Evolutionary conservation across 163 green algal genomes (phyloP).

Genomic region (Prototheca wickerhamii): DNA sequence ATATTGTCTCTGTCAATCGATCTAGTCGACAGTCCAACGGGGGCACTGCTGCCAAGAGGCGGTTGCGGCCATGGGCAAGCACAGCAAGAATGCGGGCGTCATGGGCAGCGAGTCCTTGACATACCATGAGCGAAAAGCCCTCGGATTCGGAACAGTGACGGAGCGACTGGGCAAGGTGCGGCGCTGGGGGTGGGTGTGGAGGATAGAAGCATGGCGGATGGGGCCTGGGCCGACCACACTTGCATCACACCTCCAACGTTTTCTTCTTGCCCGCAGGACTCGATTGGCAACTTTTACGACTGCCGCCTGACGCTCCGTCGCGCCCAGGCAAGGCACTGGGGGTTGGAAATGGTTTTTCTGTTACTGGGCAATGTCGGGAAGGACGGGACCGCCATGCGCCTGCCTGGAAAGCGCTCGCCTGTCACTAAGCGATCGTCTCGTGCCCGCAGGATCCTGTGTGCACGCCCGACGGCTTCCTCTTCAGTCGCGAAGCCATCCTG

Average conservation of each 20-base stretch:
- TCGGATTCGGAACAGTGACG: slow-evolving; percentile 81
- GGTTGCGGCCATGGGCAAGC: slow-evolving; percentile 35
- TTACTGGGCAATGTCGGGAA: too few relatives aligned
- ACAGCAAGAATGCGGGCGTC: slow-evolving; percentile 90
- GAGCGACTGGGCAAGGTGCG: slow-evolving; percentile 79
- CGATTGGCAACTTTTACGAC: slow-evolving; percentile 80
- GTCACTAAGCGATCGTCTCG: background rate
- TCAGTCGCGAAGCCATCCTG: slow-evolving; percentile 83
- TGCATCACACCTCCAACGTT: background rate
- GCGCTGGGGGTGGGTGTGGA: background rate
- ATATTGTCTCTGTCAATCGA: too few relatives aligned
- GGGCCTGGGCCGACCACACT: background rate
- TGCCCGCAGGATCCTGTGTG: slow-evolving; percentile 69
- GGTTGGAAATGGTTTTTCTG: background rate
- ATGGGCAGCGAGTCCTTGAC: slow-evolving; percentile 79
- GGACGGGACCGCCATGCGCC: background rate
- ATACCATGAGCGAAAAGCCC: slow-evolving; percentile 67
- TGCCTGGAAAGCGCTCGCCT: background rate
- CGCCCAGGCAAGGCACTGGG: slow-evolving; percentile 43
- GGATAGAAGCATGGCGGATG: background rate
- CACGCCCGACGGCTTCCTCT: slow-evolving; percentile 77
- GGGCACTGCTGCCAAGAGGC: too few relatives aligned
- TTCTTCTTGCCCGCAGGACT: slow-evolving; percentile 53
- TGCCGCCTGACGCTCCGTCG: slow-evolving; percentile 74
- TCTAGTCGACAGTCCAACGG: too few relatives aligned